Percentiles rank a stretch among this genome's conserved stretches.
Evolutionary conservation across 2,329 filamentous ascomycete species (phyloP).

Genomic region (Claviceps purpurea): DNA sequence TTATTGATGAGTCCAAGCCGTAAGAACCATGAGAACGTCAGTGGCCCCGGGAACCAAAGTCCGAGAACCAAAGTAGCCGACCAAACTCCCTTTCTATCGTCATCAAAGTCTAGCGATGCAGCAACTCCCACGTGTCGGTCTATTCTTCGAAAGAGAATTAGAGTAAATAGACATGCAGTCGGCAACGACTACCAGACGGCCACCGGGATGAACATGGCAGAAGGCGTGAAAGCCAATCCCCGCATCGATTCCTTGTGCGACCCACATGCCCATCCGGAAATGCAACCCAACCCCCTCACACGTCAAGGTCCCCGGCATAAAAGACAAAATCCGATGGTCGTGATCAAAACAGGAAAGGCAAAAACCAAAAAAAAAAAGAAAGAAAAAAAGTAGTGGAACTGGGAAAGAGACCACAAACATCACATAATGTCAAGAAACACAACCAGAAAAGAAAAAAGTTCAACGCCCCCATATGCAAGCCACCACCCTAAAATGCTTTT

Average conservation of each 20-base stretch:
- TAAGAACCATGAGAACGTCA: conserved; percentile 11
- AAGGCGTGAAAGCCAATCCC: conserved; percentile 1
- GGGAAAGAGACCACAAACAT: conserved; percentile 5
- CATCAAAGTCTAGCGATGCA: conserved; percentile 26
- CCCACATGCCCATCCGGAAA: not conserved
- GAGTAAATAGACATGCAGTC: conserved; percentile 12
- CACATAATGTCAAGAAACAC: conserved; percentile 6
- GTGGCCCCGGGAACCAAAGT: conserved; percentile 11
- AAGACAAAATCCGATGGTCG: not conserved
- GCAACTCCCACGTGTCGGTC: conserved; percentile 21
- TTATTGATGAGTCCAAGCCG: conserved; percentile 23
- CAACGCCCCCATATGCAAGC: conserved; percentile 27
- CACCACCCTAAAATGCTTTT: conserved; percentile 17
- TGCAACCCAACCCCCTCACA: not conserved
- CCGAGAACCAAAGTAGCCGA: conserved; percentile 15
- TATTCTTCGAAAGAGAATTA: conserved; percentile 13
- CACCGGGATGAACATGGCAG: conserved; percentile 1
- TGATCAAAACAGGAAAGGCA: conserved; percentile 4
- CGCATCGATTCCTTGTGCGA: conserved; percentile 1
- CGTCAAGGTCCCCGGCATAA: not conserved
- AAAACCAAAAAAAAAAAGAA: conserved; percentile 6
- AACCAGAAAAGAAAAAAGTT: conserved; percentile 10
- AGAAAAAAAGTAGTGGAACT: conserved; percentile 9
- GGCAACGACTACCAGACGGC: conserved; percentile 16
- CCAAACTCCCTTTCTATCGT: conserved; percentile 23